Evolutionary conservation across 805 yeast species (phyloP), one percentile per base, ranked within the genome.

Genomic region (Lipomyces japonicus): DNA sequence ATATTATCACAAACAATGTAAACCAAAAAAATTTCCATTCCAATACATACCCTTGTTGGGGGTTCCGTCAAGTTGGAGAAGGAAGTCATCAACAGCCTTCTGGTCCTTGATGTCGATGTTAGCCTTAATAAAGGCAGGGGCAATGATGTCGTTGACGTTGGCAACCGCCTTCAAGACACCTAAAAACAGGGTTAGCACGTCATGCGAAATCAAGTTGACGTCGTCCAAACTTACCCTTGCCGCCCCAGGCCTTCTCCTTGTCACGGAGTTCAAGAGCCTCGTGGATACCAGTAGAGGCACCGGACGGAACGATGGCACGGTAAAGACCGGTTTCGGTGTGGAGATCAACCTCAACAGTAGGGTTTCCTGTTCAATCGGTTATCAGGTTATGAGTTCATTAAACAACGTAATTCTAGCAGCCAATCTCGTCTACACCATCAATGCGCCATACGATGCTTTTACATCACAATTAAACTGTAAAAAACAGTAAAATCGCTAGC

Each of bases 221-320:
- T 10, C 32, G 32, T 10, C 10, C 14, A 12, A n/a, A 28, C 55
- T 42, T 39, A 85, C 97, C 98, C 83, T 91, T 93, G 72, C 98
- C 98, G 70, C 81, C 78, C 98, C 98, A 91, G 71, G 93, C 75
- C 77, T 88, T 86, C 81, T 93, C 98, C 67, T 87, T 93, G 72
- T 91, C 98, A 81, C 98, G 89, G 75, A 91, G 81, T 80, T 91
- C 98, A 65, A 90, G 77, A 65, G 98, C 98, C 81, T 93, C 98
- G 76, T 88, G 95, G 74, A 86, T 74, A 84, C 98, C 98, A 60
- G 98, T 93, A 69, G 97, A 91, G 63, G 98, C 98, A 78, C 98
- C 98, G 62, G 97, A 89, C 73, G 98, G 98, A 59, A 93, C 98
- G 70, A 91, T 90, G 63, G 97, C 81, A 76, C 97, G 86, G 95